Conservation (phyloP, 768 basidiomycete genomes). For the Amanita jacksonii region DNA sequence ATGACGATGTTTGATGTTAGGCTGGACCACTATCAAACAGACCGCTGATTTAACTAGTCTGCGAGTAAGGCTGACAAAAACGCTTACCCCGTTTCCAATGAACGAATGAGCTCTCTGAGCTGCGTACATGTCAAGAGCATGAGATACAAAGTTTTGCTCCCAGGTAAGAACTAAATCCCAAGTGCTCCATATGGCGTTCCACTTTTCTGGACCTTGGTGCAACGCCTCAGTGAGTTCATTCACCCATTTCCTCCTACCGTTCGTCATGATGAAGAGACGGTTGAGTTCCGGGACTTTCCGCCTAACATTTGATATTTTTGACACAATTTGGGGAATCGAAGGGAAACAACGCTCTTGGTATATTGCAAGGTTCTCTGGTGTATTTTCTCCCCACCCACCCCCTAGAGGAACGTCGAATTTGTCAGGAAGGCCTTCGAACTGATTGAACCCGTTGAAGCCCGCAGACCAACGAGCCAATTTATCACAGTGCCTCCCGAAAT, state of each 20-base stretch:
- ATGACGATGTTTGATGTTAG: constrained; percentile 30
- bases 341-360: constrained; percentile 40
- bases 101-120: constrained; percentile 40
- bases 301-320: constrained; percentile 31
- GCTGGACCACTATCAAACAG: constrained; percentile 31
- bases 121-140: constrained; percentile 49
- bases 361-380: constrained; percentile 27
- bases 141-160: constrained; percentile 37
- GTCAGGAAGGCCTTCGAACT: constrained; percentile 35
- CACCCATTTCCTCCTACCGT: constrained; percentile 37
- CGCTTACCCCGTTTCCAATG: constrained; percentile 45
- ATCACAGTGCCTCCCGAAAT: constrained; percentile 40
- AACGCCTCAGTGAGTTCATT: constrained; percentile 30
- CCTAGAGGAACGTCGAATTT: constrained; percentile 26
- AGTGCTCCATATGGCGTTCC: constrained; percentile 36
- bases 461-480: constrained; percentile 20
- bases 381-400: constrained; percentile 26
- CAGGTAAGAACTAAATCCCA: constrained; percentile 32
- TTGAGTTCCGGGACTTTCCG: constrained; percentile 15
- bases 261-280: constrained; percentile 39
- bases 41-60: no score
- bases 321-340: constrained; percentile 27
- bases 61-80: neutral
- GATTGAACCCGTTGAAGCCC: neutral
- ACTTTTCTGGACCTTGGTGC: constrained; percentile 24